Percentiles rank a stretch among this genome's conserved stretches.
phyloP scores from a whole-genome alignment of 2,329 filamentous ascomycete genomes.

The Atkinsonella texensis region DNA sequence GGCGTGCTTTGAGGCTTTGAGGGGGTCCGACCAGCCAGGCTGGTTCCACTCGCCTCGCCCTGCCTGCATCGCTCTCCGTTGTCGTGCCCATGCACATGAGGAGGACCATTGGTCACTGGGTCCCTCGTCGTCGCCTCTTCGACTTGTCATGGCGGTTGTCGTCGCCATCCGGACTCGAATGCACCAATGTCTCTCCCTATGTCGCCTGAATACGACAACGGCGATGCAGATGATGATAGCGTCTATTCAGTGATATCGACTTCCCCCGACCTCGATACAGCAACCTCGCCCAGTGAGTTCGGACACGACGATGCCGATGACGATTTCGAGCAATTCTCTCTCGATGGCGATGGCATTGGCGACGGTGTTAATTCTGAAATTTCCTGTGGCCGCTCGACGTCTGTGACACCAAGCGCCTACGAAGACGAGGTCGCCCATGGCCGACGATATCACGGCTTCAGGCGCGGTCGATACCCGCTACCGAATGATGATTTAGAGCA shows the following conservation, averaged over 20 bases:
- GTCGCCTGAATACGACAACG: slow-evolving; percentile 3
- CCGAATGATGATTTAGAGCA: slow-evolving; percentile 36
- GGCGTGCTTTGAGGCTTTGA: not conserved
- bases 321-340: slow-evolving; percentile 17
- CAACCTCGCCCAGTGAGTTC: slow-evolving; percentile 13
- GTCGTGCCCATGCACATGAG: slow-evolving; percentile 1
- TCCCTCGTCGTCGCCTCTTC: not conserved
- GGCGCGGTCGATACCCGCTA: slow-evolving; percentile 31
- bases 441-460: slow-evolving; percentile 31
- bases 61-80: not conserved
- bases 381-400: slow-evolving; percentile 20
- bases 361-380: slow-evolving; percentile 13
- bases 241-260: slow-evolving; percentile 21
- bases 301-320: slow-evolving; percentile 14
- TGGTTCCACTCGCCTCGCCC: slow-evolving; percentile 4
- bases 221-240: slow-evolving; percentile 11
- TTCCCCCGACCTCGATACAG: slow-evolving; percentile 12
- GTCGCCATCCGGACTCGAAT: not conserved
- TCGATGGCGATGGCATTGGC: slow-evolving; percentile 10
- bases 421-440: slow-evolving; percentile 22
- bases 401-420: slow-evolving; percentile 21
- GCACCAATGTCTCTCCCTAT: slow-evolving; percentile 7
- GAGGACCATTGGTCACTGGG: not conserved
- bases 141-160: slow-evolving; percentile 6
- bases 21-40: not conserved